Base-by-base conservation (phyloP, 2,329 filamentous ascomycete genomes). In the Fusarium sp. region DNA sequence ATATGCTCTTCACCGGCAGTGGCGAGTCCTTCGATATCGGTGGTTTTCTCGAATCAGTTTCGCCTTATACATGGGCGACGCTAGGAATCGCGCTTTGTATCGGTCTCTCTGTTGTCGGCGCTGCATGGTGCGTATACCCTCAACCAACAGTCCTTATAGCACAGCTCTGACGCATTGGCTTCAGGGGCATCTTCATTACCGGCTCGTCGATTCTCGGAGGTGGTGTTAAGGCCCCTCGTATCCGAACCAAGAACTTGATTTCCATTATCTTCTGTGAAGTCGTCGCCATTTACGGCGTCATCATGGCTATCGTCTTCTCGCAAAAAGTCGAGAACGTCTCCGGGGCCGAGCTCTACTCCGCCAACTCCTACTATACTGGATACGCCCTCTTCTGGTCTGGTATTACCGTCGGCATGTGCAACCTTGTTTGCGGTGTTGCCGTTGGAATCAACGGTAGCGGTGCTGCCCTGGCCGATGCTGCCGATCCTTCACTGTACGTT, bases 241-340 rank as follows among this genome's bases (percentile, higher is more conserved):
- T 99, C 85, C 94, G 96, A 82, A 99, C 96, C 73, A 99, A 99
- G 91, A 99, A 99, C 88, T 85, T 99, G 80, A 98, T 99, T 82
- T 98, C 95, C 79, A 99, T 99, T 84, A 98, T 99, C 85, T 99
- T 99, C 86, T 99, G 96, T 87, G 96, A 99, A 86, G 96, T 99
- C 80, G 96, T 99, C 79, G 96, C 96, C 84, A 99, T 99, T 83
- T 99, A 99, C 88, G 97, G 97, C 79, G 95, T 99, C 84, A 99
- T 99, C 85, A 99, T 99, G 95, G 93, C 95, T 78, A 99, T 99
- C 82, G 93, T 99, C 79, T 98, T 98, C 86, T 97, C 95, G 48
- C 89, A 95, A 70, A 97, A 98, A 84, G 85, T 99, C 77, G 88
- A 89, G 77, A 82, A 88, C 62, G 88, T 96, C 35, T 80, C 86